phyloP scores from a whole-genome alignment of 2,329 filamentous ascomycete species.

The Penicillium sp. region DNA sequence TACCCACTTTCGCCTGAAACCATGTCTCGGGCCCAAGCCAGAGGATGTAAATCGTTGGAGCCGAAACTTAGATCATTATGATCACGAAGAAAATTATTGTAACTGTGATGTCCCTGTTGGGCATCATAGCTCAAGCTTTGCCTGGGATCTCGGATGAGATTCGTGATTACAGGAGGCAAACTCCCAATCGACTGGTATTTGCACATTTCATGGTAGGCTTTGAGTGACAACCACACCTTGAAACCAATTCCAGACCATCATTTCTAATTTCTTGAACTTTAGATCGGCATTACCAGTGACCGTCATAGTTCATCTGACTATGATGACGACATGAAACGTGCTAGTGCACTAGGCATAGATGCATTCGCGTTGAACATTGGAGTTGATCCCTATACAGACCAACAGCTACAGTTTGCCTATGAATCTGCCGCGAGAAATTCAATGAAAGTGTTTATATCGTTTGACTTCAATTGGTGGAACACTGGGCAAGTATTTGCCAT shows the following conservation, averaged over 20 bases:
- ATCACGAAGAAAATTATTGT: neutral
- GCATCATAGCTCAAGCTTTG: slow-evolving; percentile 1
- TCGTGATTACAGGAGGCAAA: neutral
- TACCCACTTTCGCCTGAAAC: neutral
- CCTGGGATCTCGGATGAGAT: neutral
- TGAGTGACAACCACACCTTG: too few relatives aligned
- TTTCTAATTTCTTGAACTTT: neutral
- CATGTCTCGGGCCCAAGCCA: neutral
- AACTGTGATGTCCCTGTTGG: neutral
- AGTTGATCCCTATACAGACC: slow-evolving; percentile 47
- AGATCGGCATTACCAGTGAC: slow-evolving; percentile 53
- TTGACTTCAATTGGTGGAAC: slow-evolving; percentile 59
- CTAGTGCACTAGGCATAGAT: slow-evolving; percentile 51
- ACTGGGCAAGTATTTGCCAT: slow-evolving; percentile 44
- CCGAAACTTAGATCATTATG: neutral
- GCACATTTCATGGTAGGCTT: slow-evolving; percentile 47
- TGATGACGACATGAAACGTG: slow-evolving; percentile 53
- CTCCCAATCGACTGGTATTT: slow-evolving; percentile 40
- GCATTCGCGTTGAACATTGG: slow-evolving; percentile 59
- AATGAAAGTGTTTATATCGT: slow-evolving; percentile 62
- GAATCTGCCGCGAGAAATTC: slow-evolving; percentile 50
- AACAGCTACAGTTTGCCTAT: slow-evolving; percentile 55
- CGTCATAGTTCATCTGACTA: slow-evolving; percentile 50
- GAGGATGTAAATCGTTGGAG: neutral
- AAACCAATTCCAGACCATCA: too few relatives aligned